Conservation (phyloP, 1,284 basidiomycete species). For the Cystobasidium sp. region DNA sequence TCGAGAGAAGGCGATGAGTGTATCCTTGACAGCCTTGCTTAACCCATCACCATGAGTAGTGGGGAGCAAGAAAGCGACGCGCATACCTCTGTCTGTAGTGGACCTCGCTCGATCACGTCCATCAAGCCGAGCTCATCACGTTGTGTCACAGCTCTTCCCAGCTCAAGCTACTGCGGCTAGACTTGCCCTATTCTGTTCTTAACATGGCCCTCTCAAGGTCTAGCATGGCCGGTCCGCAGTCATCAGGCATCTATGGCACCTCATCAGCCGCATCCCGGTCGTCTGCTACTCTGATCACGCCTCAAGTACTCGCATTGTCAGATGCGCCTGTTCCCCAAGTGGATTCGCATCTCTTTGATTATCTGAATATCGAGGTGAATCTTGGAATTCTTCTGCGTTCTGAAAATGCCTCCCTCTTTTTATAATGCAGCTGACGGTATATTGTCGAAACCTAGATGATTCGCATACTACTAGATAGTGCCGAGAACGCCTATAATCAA, state of each 20-base stretch:
- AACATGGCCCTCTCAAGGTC: constrained; percentile 6
- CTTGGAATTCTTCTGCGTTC: neutral
- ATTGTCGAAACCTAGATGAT: constrained; percentile 55
- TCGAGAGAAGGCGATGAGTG: neutral
- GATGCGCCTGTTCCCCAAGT: constrained; percentile 43
- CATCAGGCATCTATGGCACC: constrained; percentile 28
- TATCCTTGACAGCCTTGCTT: neutral
- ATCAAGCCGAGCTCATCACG: too few relatives aligned
- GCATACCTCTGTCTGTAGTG: neutral
- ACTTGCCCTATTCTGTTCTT: neutral
- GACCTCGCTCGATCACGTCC: constrained; percentile 2
- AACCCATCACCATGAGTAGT: neutral
- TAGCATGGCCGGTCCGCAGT: constrained; percentile 8
- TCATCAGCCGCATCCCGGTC: constrained; percentile 43
- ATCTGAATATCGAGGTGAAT: constrained; percentile 48
- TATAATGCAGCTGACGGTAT: neutral
- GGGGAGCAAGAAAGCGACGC: neutral
- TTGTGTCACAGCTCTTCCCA: too few relatives aligned
- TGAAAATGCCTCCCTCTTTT: neutral
- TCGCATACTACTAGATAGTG: constrained; percentile 61
- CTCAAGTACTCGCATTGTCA: constrained; percentile 41
- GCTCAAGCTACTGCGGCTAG: too few relatives aligned
- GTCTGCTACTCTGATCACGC: constrained; percentile 49
- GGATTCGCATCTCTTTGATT: constrained; percentile 48
- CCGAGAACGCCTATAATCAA: constrained; percentile 53